Conservation (phyloP, 306 rosid genomes). For the Sesbania bispinosa region DNA sequence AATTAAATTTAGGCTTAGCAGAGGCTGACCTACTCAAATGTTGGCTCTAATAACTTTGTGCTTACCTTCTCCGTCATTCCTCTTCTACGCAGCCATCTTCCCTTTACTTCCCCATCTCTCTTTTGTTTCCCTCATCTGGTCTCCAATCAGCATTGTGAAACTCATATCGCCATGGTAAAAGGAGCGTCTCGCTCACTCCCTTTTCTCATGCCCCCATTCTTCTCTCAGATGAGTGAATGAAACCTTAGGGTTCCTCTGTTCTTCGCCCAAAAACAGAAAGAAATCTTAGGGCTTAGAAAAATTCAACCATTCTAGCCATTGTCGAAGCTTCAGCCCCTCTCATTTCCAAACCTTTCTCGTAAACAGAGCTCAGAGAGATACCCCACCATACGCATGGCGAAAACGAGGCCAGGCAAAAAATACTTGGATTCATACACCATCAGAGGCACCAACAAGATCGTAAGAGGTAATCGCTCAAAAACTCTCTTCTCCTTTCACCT, state of each 20-base stretch:
- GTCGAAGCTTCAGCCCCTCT: background rate
- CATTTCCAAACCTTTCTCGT: constrained; percentile 24
- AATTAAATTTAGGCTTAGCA: too few species aligned
- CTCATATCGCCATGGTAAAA: too few species aligned
- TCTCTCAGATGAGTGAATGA: background rate
- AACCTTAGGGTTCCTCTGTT: constrained; percentile 45
- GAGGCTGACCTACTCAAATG: too few species aligned
- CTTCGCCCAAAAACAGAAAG: background rate
- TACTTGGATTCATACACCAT: constrained; percentile 79
- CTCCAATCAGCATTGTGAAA: too few species aligned
- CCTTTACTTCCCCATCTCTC: too few species aligned
- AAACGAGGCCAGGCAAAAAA: constrained; percentile 68
- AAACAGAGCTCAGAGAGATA: background rate
- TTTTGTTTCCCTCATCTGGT: too few species aligned
- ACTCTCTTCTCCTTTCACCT: background rate
- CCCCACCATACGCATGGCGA: constrained; percentile 55
- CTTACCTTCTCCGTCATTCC: too few species aligned
- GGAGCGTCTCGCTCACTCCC: constrained; percentile 27
- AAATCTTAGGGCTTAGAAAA: constrained; percentile 27
- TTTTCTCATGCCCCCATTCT: background rate
- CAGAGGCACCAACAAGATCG: constrained; percentile 84
- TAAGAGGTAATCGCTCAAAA: constrained; percentile 54
- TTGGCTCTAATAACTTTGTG: too few species aligned
- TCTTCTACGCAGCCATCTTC: too few species aligned
- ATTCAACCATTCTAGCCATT: constrained; percentile 11